A percentile compares a stretch with the other conserved stretches of the same genome.
Conservation (phyloP, 176 grass and related monocot species). For the Aegilops speltoides region DNA sequence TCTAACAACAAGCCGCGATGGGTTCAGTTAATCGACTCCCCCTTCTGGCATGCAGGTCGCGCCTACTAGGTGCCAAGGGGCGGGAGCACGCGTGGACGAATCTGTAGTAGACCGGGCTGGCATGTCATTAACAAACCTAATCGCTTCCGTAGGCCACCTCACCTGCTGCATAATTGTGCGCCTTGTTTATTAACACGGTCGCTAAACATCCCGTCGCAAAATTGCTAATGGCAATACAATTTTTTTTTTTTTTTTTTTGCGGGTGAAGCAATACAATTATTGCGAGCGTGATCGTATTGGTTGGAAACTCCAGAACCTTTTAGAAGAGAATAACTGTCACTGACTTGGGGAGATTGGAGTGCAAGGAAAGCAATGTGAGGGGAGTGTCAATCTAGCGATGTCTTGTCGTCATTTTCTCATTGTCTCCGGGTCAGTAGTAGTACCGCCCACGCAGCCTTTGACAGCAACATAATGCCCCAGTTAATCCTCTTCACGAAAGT, state of each 20-base stretch:
- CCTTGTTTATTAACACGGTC: not conserved
- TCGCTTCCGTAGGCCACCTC: conserved; percentile 23
- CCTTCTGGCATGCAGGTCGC: conserved; percentile 19
- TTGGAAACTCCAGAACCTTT: not conserved
- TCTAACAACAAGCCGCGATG: not conserved
- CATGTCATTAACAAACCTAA: conserved; percentile 54
- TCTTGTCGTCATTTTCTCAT: not conserved
- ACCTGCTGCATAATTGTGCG: conserved; percentile 33
- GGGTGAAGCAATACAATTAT: conserved; percentile 33
- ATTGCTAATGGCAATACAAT: not conserved
- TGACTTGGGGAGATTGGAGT: conserved; percentile 28
- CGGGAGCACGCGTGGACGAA: conserved; percentile 25
- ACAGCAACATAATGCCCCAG: not conserved
- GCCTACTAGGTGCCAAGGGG: not conserved
- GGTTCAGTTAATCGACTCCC: conserved; percentile 14
- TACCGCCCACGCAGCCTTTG: conserved; percentile 39
- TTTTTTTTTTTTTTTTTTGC: no score
- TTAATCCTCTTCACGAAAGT: not conserved
- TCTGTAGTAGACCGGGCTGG: not conserved
- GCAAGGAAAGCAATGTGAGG: conserved; percentile 42
- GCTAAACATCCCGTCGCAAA: not conserved
- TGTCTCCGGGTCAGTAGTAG: conserved; percentile 1
- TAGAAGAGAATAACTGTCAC: not conserved
- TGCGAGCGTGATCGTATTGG: conserved; percentile 40
- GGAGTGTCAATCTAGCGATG: not conserved